A percentile compares a stretch with the other conserved stretches of the same genome.
Conservation (phyloP, 306 rosid genomes). For the Prunus salicina region DNA sequence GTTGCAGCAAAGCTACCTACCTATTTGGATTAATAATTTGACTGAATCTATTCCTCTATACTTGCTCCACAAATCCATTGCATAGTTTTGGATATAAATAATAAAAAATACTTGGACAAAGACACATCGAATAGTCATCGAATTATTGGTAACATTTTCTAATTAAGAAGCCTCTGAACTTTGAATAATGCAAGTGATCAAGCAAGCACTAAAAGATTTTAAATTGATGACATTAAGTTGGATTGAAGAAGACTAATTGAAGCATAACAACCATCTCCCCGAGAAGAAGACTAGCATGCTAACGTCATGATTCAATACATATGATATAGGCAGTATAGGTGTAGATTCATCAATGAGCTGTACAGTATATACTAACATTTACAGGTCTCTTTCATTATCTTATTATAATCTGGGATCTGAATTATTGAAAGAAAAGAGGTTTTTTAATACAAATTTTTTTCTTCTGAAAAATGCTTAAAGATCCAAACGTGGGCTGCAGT, state of each 20-base stretch:
- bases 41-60: not conserved
- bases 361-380: not conserved
- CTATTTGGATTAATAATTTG: slow-evolving; percentile 3
- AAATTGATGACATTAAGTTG: not conserved
- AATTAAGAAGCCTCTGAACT: not conserved
- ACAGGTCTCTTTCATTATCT: not conserved
- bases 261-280: not conserved
- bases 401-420: not conserved
- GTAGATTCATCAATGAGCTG: not conserved
- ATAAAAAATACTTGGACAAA: not conserved
- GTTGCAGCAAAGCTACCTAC: not conserved
- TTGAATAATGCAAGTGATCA: not conserved
- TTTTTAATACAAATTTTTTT: not conserved
- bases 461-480: not conserved
- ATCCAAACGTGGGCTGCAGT: not conserved
- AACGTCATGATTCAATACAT: not conserved
- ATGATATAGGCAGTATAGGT: no score
- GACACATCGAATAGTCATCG: not conserved
- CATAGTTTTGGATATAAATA: not conserved
- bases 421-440: not conserved
- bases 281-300: not conserved
- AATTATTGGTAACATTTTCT: not conserved
- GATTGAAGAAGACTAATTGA: not conserved
- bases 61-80: slow-evolving; percentile 2
- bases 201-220: not conserved